phyloP scores from a whole-genome alignment of 2,329 filamentous ascomycete species.

The Claviceps africana region DNA sequence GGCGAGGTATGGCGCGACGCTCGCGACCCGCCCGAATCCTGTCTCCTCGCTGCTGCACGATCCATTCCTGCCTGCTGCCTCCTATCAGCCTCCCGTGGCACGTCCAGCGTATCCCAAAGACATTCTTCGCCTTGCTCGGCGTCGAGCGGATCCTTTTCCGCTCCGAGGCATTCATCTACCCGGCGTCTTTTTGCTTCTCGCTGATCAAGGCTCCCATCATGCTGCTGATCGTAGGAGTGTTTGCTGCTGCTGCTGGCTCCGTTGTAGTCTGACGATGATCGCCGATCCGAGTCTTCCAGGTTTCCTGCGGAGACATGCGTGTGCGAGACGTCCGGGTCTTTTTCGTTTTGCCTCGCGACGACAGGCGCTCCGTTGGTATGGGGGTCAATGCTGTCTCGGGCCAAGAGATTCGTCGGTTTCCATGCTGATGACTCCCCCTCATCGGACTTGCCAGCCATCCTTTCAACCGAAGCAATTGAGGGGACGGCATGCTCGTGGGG shows the following conservation, averaged over 20 bases:
- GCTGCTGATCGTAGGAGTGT: neutral
- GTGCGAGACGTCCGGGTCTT: neutral
- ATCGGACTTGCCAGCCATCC: neutral
- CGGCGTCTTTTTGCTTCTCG: neutral
- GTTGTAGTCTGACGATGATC: slow-evolving; percentile 1
- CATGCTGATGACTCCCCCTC: neutral
- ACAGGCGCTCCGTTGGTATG: neutral
- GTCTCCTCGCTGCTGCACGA: slow-evolving; percentile 2
- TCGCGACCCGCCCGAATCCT: slow-evolving; percentile 12
- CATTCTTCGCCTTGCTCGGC: slow-evolving; percentile 14
- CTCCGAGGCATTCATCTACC: neutral
- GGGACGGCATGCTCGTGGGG: neutral
- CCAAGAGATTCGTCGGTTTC: neutral
- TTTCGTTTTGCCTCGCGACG: neutral
- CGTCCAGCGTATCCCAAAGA: slow-evolving; percentile 4
- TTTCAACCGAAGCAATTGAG: neutral
- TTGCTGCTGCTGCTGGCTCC: neutral
- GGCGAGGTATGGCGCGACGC: slow-evolving; percentile 17
- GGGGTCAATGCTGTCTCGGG: neutral
- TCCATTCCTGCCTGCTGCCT: slow-evolving; percentile 1
- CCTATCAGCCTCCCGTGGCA: slow-evolving; percentile 6
- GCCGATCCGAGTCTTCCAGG: neutral
- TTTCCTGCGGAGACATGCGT: neutral
- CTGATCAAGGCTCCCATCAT: neutral
- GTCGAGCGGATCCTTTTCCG: slow-evolving; percentile 16